Conservation (phyloP, 2,329 filamentous ascomycete genomes). For the Aspergillus neotritici region DNA sequence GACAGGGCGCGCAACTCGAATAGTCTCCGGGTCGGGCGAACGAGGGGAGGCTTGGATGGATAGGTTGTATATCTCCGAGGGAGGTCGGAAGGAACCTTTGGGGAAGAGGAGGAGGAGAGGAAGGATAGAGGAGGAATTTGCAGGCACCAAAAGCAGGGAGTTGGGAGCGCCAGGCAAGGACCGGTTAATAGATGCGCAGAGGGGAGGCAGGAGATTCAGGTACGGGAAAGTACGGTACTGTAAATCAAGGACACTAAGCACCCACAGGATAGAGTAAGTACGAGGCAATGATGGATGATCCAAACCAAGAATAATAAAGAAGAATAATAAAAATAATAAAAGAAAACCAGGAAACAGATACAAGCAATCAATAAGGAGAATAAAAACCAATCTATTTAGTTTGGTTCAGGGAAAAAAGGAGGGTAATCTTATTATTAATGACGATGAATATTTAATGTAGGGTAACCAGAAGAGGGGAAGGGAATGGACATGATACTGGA, state of each 20-base stretch:
- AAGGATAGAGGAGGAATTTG: constrained; percentile 4
- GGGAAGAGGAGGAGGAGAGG: constrained; percentile 2
- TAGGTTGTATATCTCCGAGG: constrained; percentile 8
- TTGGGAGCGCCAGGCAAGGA: constrained; percentile 16
- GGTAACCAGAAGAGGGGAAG: no score
- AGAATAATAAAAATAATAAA: constrained; percentile 1
- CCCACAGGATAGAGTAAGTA: no score
- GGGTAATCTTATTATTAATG: no score
- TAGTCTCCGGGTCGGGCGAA: constrained; percentile 3
- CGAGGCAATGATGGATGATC: constrained; percentile 1
- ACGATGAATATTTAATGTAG: no score
- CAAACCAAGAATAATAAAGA: constrained; percentile 4
- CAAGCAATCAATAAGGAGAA: neutral
- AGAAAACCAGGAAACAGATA: neutral
- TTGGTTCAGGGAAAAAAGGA: no score
- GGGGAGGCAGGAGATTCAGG: constrained; percentile 3
- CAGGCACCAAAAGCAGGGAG: constrained; percentile 8
- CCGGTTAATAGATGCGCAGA: neutral
- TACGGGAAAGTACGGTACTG: constrained; percentile 1
- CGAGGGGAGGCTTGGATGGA: constrained; percentile 3
- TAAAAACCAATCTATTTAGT: neutral
- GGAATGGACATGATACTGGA: no score
- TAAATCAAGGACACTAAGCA: no score
- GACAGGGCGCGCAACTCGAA: constrained; percentile 9
- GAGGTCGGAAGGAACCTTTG: neutral